Percentiles rank a stretch among this genome's conserved stretches.
phyloP scores from a whole-genome alignment of 2,329 filamentous ascomycete species.

The Penicillium sp. region DNA sequence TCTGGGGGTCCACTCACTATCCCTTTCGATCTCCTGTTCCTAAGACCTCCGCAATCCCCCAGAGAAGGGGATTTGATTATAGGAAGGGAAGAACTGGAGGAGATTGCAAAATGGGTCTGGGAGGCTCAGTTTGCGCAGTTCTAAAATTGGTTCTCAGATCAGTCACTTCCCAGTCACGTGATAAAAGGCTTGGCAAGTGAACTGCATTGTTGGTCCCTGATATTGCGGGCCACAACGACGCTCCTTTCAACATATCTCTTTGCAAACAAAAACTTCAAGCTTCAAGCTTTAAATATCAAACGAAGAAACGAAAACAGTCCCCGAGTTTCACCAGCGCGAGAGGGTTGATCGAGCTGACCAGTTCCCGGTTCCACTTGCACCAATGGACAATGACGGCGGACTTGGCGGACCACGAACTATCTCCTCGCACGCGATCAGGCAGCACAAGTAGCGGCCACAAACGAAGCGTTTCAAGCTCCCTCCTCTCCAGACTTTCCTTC shows the following conservation, averaged over 20 bases:
- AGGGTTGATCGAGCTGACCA: conserved; percentile 19
- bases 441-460: conserved; percentile 43
- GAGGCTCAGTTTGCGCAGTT: too few species aligned
- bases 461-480: conserved; percentile 60
- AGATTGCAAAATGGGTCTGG: too few species aligned
- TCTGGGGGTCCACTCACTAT: too few species aligned
- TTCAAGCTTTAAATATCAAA: background rate
- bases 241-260: background rate
- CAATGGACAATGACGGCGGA: conserved; percentile 39
- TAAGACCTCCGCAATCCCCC: too few species aligned
- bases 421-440: conserved; percentile 33
- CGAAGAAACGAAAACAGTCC: background rate
- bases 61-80: too few species aligned
- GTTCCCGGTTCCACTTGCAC: conserved; percentile 22
- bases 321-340: conserved; percentile 9
- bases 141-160: too few species aligned
- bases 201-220: background rate
- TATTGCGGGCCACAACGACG: conserved; percentile 1
- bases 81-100: too few species aligned
- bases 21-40: too few species aligned
- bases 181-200: too few species aligned
- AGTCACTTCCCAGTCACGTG: too few species aligned
- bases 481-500: conserved; percentile 70
- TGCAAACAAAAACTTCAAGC: background rate
- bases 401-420: conserved; percentile 26